phyloP scores from a whole-genome alignment of 352 stramenopile genomes.

The Aphanomyces cochlioides region DNA sequence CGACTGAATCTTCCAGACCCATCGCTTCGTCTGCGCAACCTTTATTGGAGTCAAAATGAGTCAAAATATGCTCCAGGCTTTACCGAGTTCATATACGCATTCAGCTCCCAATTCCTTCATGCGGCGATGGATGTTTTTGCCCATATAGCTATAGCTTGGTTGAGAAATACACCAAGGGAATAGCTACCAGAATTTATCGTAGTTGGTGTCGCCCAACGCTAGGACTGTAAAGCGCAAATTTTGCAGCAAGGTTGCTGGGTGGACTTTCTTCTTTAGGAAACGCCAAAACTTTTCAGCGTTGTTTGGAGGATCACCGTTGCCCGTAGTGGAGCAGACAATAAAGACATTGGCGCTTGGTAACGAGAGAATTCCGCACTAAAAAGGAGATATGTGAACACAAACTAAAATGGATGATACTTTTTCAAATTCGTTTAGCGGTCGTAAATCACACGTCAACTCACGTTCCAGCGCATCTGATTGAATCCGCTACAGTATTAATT shows the following conservation, averaged over 20 bases:
- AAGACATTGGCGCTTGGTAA: conserved; percentile 56
- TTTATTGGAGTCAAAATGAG: conserved; percentile 31
- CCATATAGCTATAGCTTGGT: conserved; percentile 48
- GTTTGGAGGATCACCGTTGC: conserved; percentile 93
- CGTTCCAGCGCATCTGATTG: conserved; percentile 59
- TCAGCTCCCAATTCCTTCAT: conserved; percentile 84
- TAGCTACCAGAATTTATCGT: conserved; percentile 92
- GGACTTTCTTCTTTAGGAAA: conserved; percentile 85
- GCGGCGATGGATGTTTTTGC: conserved; percentile 86
- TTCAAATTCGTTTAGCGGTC: conserved; percentile 66
- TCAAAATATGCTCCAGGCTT: conserved; percentile 5
- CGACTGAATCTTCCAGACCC: conserved; percentile 92
- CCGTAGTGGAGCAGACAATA: conserved; percentile 92
- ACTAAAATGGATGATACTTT: conserved; percentile 37
- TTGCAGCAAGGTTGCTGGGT: conserved; percentile 67
- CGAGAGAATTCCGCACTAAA: conserved; percentile 44
- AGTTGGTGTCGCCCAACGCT: conserved; percentile 95
- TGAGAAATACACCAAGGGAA: not conserved
- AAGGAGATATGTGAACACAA: not conserved
- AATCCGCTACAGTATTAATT: conserved; percentile 45
- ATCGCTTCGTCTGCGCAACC: conserved; percentile 91
- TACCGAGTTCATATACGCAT: conserved; percentile 67
- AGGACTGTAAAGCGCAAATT: conserved; percentile 86
- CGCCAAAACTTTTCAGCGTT: conserved; percentile 92
- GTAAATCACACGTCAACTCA: conserved; percentile 47